Evolutionary conservation across 1,284 basidiomycete species (phyloP).

Genomic region (Apiotrichum siamense): DNA sequence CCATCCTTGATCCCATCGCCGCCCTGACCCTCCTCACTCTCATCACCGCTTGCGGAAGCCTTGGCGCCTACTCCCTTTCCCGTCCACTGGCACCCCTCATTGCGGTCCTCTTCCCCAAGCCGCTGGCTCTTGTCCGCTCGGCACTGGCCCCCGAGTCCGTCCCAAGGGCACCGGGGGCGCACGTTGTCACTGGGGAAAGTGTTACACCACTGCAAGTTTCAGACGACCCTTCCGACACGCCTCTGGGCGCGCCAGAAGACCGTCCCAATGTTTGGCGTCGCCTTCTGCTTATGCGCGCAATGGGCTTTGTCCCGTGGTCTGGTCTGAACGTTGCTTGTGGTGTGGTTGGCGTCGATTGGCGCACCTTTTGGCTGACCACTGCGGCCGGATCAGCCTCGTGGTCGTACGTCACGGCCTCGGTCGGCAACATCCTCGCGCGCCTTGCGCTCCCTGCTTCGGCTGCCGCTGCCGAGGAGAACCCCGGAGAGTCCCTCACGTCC

Average conservation of each 20-base stretch:
- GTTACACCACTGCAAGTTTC: conserved; percentile 41
- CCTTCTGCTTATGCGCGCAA: conserved; percentile 71
- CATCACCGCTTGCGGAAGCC: conserved; percentile 78
- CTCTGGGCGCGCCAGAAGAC: conserved; percentile 24
- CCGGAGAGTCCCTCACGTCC: conserved; percentile 42
- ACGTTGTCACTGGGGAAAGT: conserved; percentile 26
- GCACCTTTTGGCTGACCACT: conserved; percentile 70
- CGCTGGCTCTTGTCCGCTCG: conserved; percentile 60
- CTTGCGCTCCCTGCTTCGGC: conserved; percentile 30
- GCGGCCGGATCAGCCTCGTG: conserved; percentile 78
- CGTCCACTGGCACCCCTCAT: conserved; percentile 78
- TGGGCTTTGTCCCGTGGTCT: conserved; percentile 88
- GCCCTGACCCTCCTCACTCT: conserved; percentile 71
- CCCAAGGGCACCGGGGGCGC: conserved; percentile 8
- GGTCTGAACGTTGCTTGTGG: conserved; percentile 91
- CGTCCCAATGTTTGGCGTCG: conserved; percentile 65
- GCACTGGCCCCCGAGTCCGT: conserved; percentile 36
- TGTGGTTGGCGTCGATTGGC: conserved; percentile 76
- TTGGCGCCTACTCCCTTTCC: conserved; percentile 68
- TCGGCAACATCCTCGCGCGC: conserved; percentile 45
- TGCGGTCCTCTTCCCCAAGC: conserved; percentile 69
- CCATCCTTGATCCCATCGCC: conserved; percentile 69
- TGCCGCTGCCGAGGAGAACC: conserved; percentile 6
- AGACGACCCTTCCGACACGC: conserved; percentile 22
- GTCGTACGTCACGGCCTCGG: conserved; percentile 50